Conservation (phyloP, 2,329 filamentous ascomycete genomes). For the Exophiala alcalophila region DNA sequence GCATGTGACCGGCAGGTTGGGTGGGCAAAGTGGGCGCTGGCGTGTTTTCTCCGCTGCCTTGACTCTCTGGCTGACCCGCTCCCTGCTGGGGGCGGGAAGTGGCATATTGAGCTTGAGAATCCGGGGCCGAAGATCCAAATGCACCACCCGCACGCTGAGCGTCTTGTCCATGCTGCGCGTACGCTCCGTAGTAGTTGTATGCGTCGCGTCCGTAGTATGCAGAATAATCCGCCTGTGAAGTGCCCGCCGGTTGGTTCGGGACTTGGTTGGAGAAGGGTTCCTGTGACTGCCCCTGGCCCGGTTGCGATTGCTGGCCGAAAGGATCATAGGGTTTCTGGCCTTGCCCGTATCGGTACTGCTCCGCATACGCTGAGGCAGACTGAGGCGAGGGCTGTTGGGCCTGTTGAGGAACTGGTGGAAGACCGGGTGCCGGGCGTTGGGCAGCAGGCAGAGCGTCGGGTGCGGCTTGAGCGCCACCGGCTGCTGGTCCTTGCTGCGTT, state of each 20-base stretch:
- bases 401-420: slow-evolving; percentile 59
- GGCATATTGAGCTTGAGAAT: slow-evolving; percentile 59
- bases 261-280: slow-evolving; percentile 54
- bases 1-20: slow-evolving; percentile 48
- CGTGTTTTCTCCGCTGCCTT: slow-evolving; percentile 86
- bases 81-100: slow-evolving; percentile 73
- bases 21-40: slow-evolving; percentile 71
- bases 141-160: slow-evolving; percentile 73
- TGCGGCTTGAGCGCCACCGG: slow-evolving; percentile 34
- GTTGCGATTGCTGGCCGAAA: slow-evolving; percentile 71
- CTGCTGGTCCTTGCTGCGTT: slow-evolving; percentile 40
- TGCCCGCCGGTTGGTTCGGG: slow-evolving; percentile 58
- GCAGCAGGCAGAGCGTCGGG: slow-evolving; percentile 45
- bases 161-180: slow-evolving; percentile 70
- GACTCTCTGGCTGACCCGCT: slow-evolving; percentile 65
- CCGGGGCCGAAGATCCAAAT: slow-evolving; percentile 60
- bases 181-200: slow-evolving; percentile 70
- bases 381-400: slow-evolving; percentile 41
- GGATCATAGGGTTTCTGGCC: slow-evolving; percentile 82
- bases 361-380: slow-evolving; percentile 45
- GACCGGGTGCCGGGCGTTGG: slow-evolving; percentile 59
- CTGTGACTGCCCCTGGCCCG: slow-evolving; percentile 57
- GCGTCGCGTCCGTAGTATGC: slow-evolving; percentile 79
- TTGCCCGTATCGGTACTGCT: slow-evolving; percentile 48
- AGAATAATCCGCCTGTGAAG: slow-evolving; percentile 71